phyloP scores from a whole-genome alignment of 2,329 filamentous ascomycete genomes.

The Pyrenophora teres region DNA sequence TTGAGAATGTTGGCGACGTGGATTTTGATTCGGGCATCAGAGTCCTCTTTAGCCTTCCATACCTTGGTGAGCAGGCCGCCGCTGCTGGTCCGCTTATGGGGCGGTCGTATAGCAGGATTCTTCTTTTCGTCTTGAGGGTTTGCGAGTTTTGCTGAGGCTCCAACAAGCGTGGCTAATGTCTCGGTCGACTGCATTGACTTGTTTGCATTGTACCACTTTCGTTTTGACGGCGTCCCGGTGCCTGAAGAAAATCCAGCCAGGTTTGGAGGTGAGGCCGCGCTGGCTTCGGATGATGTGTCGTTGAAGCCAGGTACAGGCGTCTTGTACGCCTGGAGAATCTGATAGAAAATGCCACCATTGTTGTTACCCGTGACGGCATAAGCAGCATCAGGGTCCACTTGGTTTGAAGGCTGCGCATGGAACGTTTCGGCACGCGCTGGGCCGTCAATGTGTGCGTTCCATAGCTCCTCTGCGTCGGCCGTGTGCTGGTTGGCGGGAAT shows the following conservation, averaged over 20 bases:
- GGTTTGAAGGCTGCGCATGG: conserved; percentile 4
- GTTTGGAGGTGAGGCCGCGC: conserved; percentile 19
- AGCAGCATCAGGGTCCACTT: conserved; percentile 20
- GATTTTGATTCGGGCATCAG: conserved; percentile 61
- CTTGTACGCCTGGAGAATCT: conserved; percentile 41
- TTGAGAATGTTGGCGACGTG: conserved; percentile 72
- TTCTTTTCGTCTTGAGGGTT: conserved; percentile 34
- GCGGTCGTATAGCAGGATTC: conserved; percentile 17
- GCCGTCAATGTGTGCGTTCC: conserved; percentile 24
- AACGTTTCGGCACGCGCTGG: conserved; percentile 1
- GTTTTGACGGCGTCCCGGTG: conserved; percentile 29
- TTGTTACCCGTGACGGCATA: conserved; percentile 36
- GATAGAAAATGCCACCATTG: conserved; percentile 40
- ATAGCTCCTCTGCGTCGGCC: conserved; percentile 30
- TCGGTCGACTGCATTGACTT: conserved; percentile 34
- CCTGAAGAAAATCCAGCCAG: conserved; percentile 29
- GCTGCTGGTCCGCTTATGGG: conserved; percentile 31
- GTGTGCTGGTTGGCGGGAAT: conserved; percentile 17
- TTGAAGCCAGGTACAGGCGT: conserved; percentile 22
- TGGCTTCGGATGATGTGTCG: conserved; percentile 23
- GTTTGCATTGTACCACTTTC: conserved; percentile 40
- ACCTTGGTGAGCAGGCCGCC: conserved; percentile 33
- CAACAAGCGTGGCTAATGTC: conserved; percentile 37
- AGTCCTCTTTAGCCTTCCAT: conserved; percentile 45
- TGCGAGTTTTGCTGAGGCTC: conserved; percentile 35